Evolutionary conservation across 169 alveolate genomes (phyloP).

Genomic region (Babesia divergens): DNA sequence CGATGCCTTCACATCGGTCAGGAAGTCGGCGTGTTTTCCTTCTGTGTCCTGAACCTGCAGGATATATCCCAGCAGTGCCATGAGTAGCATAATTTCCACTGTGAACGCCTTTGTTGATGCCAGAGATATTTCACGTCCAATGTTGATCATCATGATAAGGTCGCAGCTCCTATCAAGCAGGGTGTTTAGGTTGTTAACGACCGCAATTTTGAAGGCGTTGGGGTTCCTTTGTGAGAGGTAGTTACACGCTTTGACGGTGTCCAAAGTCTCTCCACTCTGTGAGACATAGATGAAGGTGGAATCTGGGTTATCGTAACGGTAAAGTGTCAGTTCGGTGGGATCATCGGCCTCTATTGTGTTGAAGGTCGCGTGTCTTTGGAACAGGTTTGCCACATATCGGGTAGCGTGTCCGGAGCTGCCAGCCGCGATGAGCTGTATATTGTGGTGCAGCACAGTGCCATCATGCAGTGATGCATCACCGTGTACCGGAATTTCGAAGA

Average conservation of each 20-base stretch:
- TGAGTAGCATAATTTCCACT: slow-evolving; percentile 72
- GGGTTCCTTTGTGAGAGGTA: slow-evolving; percentile 31
- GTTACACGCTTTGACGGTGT: slow-evolving; percentile 64
- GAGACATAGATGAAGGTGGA: slow-evolving; percentile 80
- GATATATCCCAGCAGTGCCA: slow-evolving; percentile 22
- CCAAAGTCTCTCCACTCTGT: slow-evolving; percentile 97
- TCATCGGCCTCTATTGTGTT: slow-evolving; percentile 77
- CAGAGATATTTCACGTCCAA: slow-evolving; percentile 96
- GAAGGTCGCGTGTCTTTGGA: slow-evolving; percentile 74
- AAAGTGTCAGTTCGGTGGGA: slow-evolving; percentile 84
- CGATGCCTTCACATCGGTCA: slow-evolving; percentile 63
- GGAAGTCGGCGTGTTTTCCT: slow-evolving; percentile 48
- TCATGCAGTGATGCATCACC: slow-evolving; percentile 35
- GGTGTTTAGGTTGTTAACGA: slow-evolving; percentile 88
- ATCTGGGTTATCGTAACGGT: slow-evolving; percentile 81
- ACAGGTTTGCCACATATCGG: slow-evolving; percentile 81
- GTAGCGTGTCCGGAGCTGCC: slow-evolving; percentile 92
- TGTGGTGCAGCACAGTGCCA: slow-evolving; percentile 71
- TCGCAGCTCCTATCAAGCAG: slow-evolving; percentile 81
- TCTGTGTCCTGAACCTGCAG: slow-evolving; percentile 35
- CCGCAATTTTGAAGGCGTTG: slow-evolving; percentile 71
- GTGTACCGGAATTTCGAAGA: slow-evolving; percentile 37
- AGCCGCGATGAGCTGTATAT: slow-evolving; percentile 87
- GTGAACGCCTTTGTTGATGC: slow-evolving; percentile 97
- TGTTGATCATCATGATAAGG: slow-evolving; percentile 90